Percentiles rank a stretch among this genome's conserved stretches.
phyloP scores from a whole-genome alignment of 257 asterid species.

The Solanum chiquidenum region DNA sequence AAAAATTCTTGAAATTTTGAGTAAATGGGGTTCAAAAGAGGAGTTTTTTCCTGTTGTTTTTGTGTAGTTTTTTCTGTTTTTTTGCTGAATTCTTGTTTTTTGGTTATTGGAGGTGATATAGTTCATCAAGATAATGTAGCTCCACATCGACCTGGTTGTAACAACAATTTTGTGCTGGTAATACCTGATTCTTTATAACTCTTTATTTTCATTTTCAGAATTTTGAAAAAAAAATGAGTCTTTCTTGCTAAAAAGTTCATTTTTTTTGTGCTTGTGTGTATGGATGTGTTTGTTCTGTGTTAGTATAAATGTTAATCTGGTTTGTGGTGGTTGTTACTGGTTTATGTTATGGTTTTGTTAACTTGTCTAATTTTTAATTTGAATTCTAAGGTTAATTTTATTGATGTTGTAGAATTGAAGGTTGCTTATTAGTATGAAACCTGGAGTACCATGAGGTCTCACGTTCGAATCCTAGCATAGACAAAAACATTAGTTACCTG shows the following conservation, averaged over 20 bases:
- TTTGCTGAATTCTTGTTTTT: constrained; percentile 15
- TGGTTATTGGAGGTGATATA: constrained; percentile 71
- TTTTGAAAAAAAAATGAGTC: not conserved
- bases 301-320: not conserved
- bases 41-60: constrained; percentile 24
- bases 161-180: constrained; percentile 86
- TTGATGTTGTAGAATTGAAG: not conserved
- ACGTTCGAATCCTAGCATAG: not conserved
- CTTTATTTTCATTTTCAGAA: not conserved
- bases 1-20: not conserved
- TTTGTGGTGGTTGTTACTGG: not conserved
- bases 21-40: constrained; percentile 38
- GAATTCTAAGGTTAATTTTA: not conserved
- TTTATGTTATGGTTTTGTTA: not conserved
- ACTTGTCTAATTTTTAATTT: not conserved
- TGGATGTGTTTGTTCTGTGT: not conserved
- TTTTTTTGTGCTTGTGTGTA: not conserved
- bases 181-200: not conserved
- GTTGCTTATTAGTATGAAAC: not conserved
- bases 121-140: constrained; percentile 84
- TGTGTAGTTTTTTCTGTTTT: constrained; percentile 19
- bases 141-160: constrained; percentile 80
- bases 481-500: not conserved
- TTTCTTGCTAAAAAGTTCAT: not conserved
- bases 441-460: not conserved